A percentile compares a stretch with the other conserved stretches of the same genome.
Conservation (phyloP, 306 rosid species). For the Medicago ruthenica region DNA sequence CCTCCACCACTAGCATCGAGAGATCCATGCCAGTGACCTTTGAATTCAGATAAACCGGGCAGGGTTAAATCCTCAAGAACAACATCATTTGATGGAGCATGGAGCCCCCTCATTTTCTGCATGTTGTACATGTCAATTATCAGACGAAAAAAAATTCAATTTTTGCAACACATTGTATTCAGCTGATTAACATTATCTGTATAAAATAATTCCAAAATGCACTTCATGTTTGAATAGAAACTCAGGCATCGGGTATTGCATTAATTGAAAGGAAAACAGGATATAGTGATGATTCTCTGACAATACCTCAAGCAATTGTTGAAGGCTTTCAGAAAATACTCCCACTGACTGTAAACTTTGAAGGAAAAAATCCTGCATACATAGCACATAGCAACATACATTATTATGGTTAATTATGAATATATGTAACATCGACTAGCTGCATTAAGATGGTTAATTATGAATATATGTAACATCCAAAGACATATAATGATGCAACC, state of each 20-base stretch:
- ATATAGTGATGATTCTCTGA: conserved; percentile 12
- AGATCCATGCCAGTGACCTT: conserved; percentile 93
- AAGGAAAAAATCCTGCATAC: conserved; percentile 82
- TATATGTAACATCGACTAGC: conserved; percentile 30
- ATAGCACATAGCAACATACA: conserved; percentile 35
- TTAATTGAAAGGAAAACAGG: conserved; percentile 24
- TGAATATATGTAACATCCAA: conserved; percentile 31
- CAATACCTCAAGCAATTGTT: conserved; percentile 81
- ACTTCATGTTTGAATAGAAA: conserved; percentile 34
- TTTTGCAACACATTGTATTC: conserved; percentile 23
- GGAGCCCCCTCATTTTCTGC: conserved; percentile 79
- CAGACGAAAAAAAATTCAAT: conserved; percentile 22
- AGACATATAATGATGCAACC: conserved; percentile 58
- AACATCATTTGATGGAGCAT: conserved; percentile 71
- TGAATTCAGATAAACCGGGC: conserved; percentile 91
- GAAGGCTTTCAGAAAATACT: conserved; percentile 62
- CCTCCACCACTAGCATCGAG: conserved; percentile 99
- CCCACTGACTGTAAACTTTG: conserved; percentile 83
- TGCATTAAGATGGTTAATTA: conserved; percentile 29
- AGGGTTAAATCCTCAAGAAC: conserved; percentile 79
- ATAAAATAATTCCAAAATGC: conserved; percentile 24
- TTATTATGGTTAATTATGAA: conserved; percentile 29
- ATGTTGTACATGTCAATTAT: conserved; percentile 21
- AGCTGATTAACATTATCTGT: conserved; percentile 26
- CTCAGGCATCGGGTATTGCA: conserved; percentile 27